Percentiles rank a stretch among this genome's conserved stretches.
phyloP scores from a whole-genome alignment of 306 rosid species.

The Acacia confusa region DNA sequence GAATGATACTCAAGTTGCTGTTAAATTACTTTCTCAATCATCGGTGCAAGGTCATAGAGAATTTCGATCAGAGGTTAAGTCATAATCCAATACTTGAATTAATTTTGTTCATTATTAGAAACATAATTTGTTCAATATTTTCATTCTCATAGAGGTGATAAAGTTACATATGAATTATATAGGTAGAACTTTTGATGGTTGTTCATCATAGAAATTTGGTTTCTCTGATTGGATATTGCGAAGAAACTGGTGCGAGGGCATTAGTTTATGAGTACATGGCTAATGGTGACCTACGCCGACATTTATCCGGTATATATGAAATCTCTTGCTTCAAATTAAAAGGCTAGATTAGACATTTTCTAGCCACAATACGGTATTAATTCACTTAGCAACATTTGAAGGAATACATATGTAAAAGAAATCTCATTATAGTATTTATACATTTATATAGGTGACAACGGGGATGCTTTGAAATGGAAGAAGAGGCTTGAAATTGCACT shows the following conservation, averaged over 20 bases:
- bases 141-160: too few relatives aligned
- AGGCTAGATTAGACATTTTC: too few relatives aligned
- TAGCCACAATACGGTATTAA: too few relatives aligned
- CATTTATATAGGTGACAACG: not conserved
- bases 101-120: too few relatives aligned
- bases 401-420: too few relatives aligned
- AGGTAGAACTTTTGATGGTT: constrained; percentile 29
- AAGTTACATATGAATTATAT: not conserved
- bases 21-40: constrained; percentile 35
- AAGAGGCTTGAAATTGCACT: not conserved
- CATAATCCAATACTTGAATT: not conserved
- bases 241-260: constrained; percentile 23
- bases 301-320: constrained; percentile 24
- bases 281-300: constrained; percentile 21
- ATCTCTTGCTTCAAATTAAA: too few relatives aligned
- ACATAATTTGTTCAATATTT: not conserved
- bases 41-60: constrained; percentile 35
- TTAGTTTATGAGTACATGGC: constrained; percentile 41
- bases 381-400: too few relatives aligned
- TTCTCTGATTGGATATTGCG: constrained; percentile 42
- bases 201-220: constrained; percentile 33
- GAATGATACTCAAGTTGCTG: too few relatives aligned
- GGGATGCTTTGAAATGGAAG: not conserved
- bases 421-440: not conserved
- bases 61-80: constrained; percentile 33